A percentile compares a stretch with the other conserved stretches of the same genome.
phyloP scores from a whole-genome alignment of 768 basidiomycete genomes.

The Lactifluus subvellereus region DNA sequence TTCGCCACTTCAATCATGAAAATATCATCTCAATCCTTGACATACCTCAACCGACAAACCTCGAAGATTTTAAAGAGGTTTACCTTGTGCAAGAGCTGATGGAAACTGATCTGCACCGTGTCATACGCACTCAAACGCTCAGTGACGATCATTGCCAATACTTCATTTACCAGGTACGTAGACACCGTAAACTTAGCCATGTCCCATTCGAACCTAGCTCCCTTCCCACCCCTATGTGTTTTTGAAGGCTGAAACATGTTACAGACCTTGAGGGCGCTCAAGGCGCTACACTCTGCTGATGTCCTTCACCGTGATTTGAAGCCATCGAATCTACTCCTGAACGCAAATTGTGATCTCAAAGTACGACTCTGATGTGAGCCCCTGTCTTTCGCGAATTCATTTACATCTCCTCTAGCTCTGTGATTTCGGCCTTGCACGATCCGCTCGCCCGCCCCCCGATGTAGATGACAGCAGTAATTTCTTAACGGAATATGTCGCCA shows the following conservation, averaged over 20 bases:
- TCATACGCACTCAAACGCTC: constrained; percentile 90
- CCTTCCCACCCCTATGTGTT: neutral
- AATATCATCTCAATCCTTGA: constrained; percentile 96
- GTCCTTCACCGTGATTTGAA: constrained; percentile 95
- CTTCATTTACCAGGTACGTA: constrained; percentile 85
- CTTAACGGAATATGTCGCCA: constrained; percentile 94
- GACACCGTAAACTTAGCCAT: constrained; percentile 7
- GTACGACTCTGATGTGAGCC: constrained; percentile 36
- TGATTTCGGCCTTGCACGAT: constrained; percentile 85
- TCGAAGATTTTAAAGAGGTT: constrained; percentile 83
- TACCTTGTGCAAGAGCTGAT: constrained; percentile 71
- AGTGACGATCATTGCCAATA: constrained; percentile 97
- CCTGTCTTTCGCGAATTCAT: neutral
- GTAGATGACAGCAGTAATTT: constrained; percentile 75
- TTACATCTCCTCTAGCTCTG: constrained; percentile 46
- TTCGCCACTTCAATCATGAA: constrained; percentile 79
- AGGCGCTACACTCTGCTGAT: constrained; percentile 91
- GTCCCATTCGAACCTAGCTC: neutral
- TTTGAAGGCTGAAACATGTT: neutral
- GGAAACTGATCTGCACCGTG: constrained; percentile 95
- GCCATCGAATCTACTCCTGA: constrained; percentile 90
- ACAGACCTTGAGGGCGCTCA: constrained; percentile 85
- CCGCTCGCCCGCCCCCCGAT: constrained; percentile 66
- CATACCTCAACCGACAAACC: constrained; percentile 69
- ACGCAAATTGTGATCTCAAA: constrained; percentile 95